Conservation (phyloP, 805 yeast genomes). For the Candida sakaeoensis region DNA sequence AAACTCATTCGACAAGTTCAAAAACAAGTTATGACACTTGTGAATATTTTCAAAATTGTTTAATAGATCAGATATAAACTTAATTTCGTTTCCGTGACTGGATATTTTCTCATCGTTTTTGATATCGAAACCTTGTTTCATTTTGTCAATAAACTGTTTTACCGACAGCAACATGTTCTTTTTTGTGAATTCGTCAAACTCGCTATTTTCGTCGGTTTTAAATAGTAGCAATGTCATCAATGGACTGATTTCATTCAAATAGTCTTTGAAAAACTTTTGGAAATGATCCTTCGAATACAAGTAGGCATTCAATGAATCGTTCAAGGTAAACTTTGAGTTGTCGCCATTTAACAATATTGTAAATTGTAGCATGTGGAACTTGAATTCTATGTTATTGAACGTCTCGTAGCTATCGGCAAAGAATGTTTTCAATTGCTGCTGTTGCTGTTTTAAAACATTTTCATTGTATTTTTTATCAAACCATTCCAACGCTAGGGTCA, state of each 20-base stretch:
- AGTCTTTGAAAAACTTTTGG: slow-evolving; percentile 27
- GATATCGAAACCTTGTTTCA: slow-evolving; percentile 21
- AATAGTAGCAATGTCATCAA: slow-evolving; percentile 29
- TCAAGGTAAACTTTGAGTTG: slow-evolving; percentile 13
- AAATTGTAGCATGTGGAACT: slow-evolving; percentile 39
- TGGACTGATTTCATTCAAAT: slow-evolving; percentile 32
- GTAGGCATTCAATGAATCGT: slow-evolving; percentile 30
- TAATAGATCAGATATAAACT: slow-evolving; percentile 30
- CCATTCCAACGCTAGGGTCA: slow-evolving; percentile 32
- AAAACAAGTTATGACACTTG: slow-evolving; percentile 26
- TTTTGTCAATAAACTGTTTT: slow-evolving; percentile 19
- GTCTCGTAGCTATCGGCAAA: background rate
- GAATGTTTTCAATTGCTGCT: background rate
- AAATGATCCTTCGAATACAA: slow-evolving; percentile 37
- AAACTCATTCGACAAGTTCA: slow-evolving; percentile 35
- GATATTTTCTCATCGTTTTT: slow-evolving; percentile 15
- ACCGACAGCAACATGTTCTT: slow-evolving; percentile 17
- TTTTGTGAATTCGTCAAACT: slow-evolving; percentile 15
- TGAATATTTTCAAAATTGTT: slow-evolving; percentile 27
- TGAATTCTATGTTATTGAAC: slow-evolving; percentile 23
- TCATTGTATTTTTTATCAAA: slow-evolving; percentile 21
- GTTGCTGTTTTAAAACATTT: slow-evolving; percentile 3
- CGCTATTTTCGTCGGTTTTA: slow-evolving; percentile 9
- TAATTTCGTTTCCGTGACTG: slow-evolving; percentile 16
- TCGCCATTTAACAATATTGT: slow-evolving; percentile 25